Evolutionary conservation across 1,139 yeast species (phyloP).

Genomic region (Nadsonia commutata): DNA sequence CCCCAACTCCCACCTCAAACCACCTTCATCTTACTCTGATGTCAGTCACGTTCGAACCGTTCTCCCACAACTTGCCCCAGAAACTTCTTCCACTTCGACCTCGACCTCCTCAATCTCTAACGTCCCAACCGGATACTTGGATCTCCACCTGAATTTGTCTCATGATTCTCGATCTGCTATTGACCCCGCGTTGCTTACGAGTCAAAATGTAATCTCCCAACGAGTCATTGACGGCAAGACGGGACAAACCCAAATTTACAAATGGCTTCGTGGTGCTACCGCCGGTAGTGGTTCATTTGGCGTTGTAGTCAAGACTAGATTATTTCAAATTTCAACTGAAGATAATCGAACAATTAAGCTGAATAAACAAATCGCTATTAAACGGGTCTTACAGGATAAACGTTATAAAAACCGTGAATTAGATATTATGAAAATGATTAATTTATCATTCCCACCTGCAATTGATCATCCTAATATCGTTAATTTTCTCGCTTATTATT

Average conservation of each 20-base stretch:
- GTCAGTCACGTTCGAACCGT: too few species aligned
- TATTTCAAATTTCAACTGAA: conserved; percentile 34
- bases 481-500: conserved; percentile 74
- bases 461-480: conserved; percentile 79
- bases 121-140: too few species aligned
- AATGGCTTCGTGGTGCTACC: conserved; percentile 39
- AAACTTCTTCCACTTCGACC: too few species aligned
- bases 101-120: too few species aligned
- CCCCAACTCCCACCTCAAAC: too few species aligned
- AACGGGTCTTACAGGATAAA: conserved; percentile 85
- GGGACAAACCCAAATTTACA: background rate
- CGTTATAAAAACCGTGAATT: conserved; percentile 57
- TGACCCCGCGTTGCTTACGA: background rate
- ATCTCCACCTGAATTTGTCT: too few species aligned
- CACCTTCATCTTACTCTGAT: too few species aligned
- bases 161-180: too few species aligned
- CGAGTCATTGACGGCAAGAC: background rate
- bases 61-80: too few species aligned
- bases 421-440: conserved; percentile 63
- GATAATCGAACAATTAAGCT: conserved; percentile 48
- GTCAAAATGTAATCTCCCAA: background rate
- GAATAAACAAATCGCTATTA: conserved; percentile 74
- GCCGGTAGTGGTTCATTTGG: conserved; percentile 99
- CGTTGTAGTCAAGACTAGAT: conserved; percentile 76
- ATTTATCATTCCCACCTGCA: conserved; percentile 16